Evolutionary conservation across 2,329 filamentous ascomycete genomes (phyloP).

Genomic region (Seiridium unicorne): DNA sequence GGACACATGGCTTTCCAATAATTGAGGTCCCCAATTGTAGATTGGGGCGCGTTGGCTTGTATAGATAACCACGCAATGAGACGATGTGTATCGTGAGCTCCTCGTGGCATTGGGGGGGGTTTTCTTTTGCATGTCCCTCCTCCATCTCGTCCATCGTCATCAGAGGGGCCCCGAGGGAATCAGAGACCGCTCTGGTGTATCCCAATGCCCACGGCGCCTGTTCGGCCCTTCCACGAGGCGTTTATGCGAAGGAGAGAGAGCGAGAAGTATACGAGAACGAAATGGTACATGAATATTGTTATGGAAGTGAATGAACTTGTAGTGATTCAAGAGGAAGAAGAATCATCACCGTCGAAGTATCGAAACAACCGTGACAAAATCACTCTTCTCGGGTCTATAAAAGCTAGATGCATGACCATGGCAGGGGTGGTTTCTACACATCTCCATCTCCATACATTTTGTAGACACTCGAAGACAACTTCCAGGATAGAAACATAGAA

Average conservation of each 20-base stretch:
- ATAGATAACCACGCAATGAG: neutral
- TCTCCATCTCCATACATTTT: neutral
- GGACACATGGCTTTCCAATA: slow-evolving; percentile 7
- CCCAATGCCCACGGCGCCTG: neutral
- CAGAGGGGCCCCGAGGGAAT: neutral
- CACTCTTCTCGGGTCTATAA: slow-evolving; percentile 2
- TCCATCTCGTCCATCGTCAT: neutral
- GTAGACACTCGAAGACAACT: neutral
- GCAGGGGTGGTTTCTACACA: neutral
- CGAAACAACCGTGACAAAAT: neutral
- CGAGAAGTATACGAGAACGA: no score
- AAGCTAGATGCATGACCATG: neutral
- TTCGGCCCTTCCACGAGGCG: neutral
- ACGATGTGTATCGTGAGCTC: neutral
- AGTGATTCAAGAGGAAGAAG: neutral
- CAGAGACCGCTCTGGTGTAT: slow-evolving; percentile 9
- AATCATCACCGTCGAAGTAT: neutral
- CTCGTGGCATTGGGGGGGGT: neutral
- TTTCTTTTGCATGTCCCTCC: neutral
- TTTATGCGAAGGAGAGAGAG: neutral
- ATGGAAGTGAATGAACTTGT: neutral
- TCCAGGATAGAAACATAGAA: no score
- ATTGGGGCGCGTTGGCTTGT: neutral
- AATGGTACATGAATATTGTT: neutral
- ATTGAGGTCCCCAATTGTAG: slow-evolving; percentile 4